These are phyloP conservation scores for Steccherinum ochraceum DNA, from an alignment of 768 basidiomycete species.

Conservation along the genomic window DNA sequence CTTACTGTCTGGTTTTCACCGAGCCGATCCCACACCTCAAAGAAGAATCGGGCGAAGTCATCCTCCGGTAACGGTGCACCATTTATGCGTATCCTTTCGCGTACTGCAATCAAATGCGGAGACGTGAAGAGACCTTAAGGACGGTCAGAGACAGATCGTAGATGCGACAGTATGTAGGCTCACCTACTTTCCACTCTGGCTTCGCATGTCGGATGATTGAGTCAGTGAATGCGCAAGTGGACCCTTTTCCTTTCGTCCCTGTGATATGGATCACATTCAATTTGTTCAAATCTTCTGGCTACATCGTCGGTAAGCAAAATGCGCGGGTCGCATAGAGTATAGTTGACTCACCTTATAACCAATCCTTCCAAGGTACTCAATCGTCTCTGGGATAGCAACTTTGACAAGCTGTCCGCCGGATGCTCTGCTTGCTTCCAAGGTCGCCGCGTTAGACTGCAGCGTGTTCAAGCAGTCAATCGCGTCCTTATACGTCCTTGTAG, in stretches of 20 bases:
- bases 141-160: background rate
- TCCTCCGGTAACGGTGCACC: slow-evolving; percentile 86
- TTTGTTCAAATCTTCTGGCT: slow-evolving; percentile 79
- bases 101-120: slow-evolving; percentile 91
- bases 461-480: slow-evolving; percentile 71
- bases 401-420: slow-evolving; percentile 53
- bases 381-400: slow-evolving; percentile 80
- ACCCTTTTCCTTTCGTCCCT: slow-evolving; percentile 98
- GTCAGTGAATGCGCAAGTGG: slow-evolving; percentile 89
- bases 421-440: slow-evolving; percentile 75
- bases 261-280: slow-evolving; percentile 96
- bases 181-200: slow-evolving; percentile 80
- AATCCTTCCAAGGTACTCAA: slow-evolving; percentile 81
- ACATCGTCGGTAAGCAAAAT: background rate
- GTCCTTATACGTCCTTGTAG: slow-evolving; percentile 61
- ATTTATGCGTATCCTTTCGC: slow-evolving; percentile 93
- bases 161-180: slow-evolving; percentile 14
- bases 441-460: slow-evolving; percentile 91
- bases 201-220: slow-evolving; percentile 73
- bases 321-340: slow-evolving; percentile 1
- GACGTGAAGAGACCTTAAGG: slow-evolving; percentile 86
- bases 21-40: slow-evolving; percentile 90
- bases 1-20: slow-evolving; percentile 55
- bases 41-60: slow-evolving; percentile 86
- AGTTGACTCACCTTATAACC: slow-evolving; percentile 69